phyloP scores from a whole-genome alignment of 2,329 filamentous ascomycete species.

The Acephala macrosclerotiorum region DNA sequence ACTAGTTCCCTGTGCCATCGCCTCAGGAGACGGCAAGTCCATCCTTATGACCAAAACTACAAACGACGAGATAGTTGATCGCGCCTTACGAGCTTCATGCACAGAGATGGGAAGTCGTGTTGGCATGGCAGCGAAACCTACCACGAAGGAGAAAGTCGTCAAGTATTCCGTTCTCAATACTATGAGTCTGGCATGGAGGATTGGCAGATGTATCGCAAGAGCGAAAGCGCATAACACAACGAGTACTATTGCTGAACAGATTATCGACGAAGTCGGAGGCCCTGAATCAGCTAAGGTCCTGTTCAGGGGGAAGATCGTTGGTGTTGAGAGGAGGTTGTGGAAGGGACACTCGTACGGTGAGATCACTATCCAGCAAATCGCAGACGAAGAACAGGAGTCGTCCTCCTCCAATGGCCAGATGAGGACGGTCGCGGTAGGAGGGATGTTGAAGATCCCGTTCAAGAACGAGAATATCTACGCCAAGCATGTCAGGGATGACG shows the following conservation, averaged over 20 bases:
- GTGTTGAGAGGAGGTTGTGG: conserved; percentile 62
- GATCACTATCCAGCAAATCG: conserved; percentile 60
- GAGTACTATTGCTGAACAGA: conserved; percentile 62
- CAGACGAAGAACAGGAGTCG: conserved; percentile 47
- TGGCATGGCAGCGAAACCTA: conserved; percentile 50
- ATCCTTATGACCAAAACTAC: conserved; percentile 48
- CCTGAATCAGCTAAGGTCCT: conserved; percentile 59
- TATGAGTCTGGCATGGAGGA: conserved; percentile 54
- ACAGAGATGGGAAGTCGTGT: conserved; percentile 51
- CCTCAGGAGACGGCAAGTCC: conserved; percentile 53
- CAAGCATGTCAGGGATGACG: conserved; percentile 28
- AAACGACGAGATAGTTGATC: conserved; percentile 51
- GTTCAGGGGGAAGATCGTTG: conserved; percentile 70
- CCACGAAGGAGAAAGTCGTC: conserved; percentile 46
- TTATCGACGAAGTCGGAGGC: conserved; percentile 65
- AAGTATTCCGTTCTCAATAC: conserved; percentile 50
- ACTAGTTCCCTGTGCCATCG: conserved; percentile 53
- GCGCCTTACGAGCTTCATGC: conserved; percentile 50
- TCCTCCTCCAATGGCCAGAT: conserved; percentile 27
- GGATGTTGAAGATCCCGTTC: conserved; percentile 69
- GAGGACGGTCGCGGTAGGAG: conserved; percentile 47
- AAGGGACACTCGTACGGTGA: conserved; percentile 67
- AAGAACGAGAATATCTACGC: conserved; percentile 79
- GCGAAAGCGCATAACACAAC: conserved; percentile 58
- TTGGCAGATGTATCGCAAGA: conserved; percentile 63